These are phyloP conservation scores for Kentomonas sorsogonicus DNA, from an alignment of 208 protist genomes.

Conservation along the genomic window DNA sequence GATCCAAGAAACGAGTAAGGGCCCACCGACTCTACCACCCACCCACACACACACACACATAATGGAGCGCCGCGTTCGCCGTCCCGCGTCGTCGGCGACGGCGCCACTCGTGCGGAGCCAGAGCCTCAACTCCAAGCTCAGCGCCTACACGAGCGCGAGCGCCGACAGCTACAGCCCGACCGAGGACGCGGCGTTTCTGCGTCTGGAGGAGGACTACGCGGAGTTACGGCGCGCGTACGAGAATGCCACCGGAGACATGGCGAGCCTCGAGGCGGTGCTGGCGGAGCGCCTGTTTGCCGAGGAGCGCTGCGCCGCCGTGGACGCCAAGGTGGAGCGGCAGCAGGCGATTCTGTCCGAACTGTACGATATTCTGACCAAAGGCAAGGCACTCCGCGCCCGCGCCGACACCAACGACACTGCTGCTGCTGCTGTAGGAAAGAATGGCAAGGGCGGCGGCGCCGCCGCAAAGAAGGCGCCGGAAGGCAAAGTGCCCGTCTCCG, in stretches of 20 bases:
- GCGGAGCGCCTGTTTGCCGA: slow-evolving; percentile 31
- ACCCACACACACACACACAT: too few species aligned
- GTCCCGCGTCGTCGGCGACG: too few species aligned
- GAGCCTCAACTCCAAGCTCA: too few species aligned
- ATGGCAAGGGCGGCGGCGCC: background rate
- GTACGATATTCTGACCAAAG: slow-evolving; percentile 13
- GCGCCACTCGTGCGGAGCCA: too few species aligned
- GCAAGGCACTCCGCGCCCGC: slow-evolving; percentile 18
- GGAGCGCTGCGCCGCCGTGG: slow-evolving; percentile 11
- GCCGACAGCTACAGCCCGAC: too few species aligned
- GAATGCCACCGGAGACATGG: slow-evolving; percentile 17
- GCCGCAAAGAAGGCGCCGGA: background rate
- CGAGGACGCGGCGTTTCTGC: too few species aligned
- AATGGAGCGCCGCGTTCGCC: too few species aligned
- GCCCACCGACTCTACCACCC: too few species aligned
- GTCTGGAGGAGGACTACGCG: slow-evolving; percentile 34
- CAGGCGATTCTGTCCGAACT: slow-evolving; percentile 31
- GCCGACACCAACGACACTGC: slow-evolving; percentile 10
- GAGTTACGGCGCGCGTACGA: slow-evolving; percentile 22
- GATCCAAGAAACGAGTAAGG: too few species aligned
- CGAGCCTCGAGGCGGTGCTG: slow-evolving; percentile 16
- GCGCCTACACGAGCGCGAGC: background rate
- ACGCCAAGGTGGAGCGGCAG: slow-evolving; percentile 17
- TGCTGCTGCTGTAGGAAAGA: background rate
- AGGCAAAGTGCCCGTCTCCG: slow-evolving; percentile 5